Percentiles rank a stretch among this genome's conserved stretches.
Evolutionary conservation across 2,329 filamentous ascomycete species (phyloP).

Genomic region (Sclerotinia sclerotiorum): DNA sequence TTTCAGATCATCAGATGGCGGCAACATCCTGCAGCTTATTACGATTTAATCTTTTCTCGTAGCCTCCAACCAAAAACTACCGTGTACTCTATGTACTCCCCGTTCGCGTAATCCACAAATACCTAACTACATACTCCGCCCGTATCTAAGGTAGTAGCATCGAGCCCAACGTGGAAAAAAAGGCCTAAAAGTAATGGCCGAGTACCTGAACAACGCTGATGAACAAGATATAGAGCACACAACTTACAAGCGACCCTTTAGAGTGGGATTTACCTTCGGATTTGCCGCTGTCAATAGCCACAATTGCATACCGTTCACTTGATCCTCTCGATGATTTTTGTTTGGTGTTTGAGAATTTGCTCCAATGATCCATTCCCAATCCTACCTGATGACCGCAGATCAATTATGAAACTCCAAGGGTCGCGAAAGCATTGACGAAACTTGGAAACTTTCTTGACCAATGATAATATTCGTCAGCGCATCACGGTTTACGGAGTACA

Average conservation of each 20-base stretch:
- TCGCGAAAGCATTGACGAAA: slow-evolving; percentile 9
- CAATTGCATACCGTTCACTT: neutral
- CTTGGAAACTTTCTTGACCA: neutral
- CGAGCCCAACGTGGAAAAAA: slow-evolving; percentile 8
- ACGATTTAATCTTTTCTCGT: too few relatives aligned
- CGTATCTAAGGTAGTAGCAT: neutral
- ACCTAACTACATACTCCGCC: neutral
- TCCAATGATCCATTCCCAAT: slow-evolving; percentile 21
- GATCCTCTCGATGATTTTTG: slow-evolving; percentile 10
- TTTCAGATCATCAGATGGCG: slow-evolving; percentile 9
- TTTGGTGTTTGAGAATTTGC: slow-evolving; percentile 19
- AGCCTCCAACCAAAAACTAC: neutral
- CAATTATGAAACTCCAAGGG: slow-evolving; percentile 21
- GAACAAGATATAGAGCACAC: neutral
- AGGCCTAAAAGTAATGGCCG: slow-evolving; percentile 8
- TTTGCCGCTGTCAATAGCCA: slow-evolving; percentile 14
- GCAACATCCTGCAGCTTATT: slow-evolving; percentile 22
- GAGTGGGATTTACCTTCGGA: neutral
- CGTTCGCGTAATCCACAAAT: neutral
- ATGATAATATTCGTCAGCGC: neutral
- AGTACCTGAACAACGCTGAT: neutral
- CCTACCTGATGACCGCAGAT: neutral
- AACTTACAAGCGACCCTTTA: neutral
- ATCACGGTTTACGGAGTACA: neutral
- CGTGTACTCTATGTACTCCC: too few relatives aligned